These are phyloP conservation scores for Gelatoporia subvermispora DNA, from an alignment of 768 basidiomycete species.

Conservation along the genomic window DNA sequence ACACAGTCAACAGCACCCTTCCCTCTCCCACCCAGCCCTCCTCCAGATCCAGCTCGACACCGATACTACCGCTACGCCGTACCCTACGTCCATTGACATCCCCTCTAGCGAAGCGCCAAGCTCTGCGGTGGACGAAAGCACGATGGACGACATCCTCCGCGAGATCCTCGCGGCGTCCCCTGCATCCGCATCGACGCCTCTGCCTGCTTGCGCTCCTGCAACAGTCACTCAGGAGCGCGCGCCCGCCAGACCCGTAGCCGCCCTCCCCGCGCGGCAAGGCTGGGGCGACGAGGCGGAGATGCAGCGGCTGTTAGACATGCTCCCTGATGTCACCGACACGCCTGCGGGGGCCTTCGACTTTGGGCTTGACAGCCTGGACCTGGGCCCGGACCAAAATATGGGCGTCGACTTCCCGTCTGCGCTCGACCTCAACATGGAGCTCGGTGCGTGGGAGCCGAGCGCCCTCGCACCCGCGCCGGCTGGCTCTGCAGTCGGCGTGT, in stretches of 20 bases:
- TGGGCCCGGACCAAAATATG: background rate
- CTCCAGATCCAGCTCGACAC: constrained; percentile 29
- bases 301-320: constrained; percentile 55
- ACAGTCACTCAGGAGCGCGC: constrained; percentile 6
- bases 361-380: constrained; percentile 5
- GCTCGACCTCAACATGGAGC: constrained; percentile 24
- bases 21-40: constrained; percentile 5
- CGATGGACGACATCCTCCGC: constrained; percentile 65
- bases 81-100: constrained; percentile 14
- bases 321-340: constrained; percentile 32
- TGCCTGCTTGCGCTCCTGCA: constrained; percentile 19
- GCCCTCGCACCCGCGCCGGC: background rate
- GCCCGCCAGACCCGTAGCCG: constrained; percentile 4
- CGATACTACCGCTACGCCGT: constrained; percentile 26
- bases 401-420: constrained; percentile 21
- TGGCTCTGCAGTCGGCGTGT: constrained; percentile 17
- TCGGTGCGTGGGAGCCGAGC: constrained; percentile 17
- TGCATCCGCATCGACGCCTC: constrained; percentile 27
- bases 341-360: constrained; percentile 1
- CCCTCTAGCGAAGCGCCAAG: constrained; percentile 21
- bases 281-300: constrained; percentile 48
- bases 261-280: constrained; percentile 17
- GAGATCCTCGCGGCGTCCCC: constrained; percentile 61
- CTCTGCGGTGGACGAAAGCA: constrained; percentile 45
- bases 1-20: background rate